Percentiles rank a stretch among this genome's conserved stretches.
Conservation (phyloP, 805 yeast genomes). For the Spathaspora arborariae region DNA sequence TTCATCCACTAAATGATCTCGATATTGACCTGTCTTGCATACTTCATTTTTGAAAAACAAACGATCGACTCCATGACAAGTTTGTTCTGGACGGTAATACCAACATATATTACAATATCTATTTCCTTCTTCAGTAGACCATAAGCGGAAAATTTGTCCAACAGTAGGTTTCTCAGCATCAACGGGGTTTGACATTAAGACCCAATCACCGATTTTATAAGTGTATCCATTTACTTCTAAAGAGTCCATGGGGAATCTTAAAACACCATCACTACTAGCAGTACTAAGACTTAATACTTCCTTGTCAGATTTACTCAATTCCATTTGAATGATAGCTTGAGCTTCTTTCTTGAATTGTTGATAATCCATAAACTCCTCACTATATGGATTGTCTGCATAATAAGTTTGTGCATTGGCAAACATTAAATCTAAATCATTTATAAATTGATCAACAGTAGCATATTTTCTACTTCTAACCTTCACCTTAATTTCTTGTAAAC, state of each 20-base stretch:
- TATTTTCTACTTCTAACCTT: conserved; percentile 85
- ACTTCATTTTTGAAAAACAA: conserved; percentile 92
- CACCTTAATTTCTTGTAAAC: conserved; percentile 70
- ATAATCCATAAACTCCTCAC: conserved; percentile 60
- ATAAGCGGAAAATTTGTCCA: conserved; percentile 88
- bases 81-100: conserved; percentile 97
- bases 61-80: conserved; percentile 89
- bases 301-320: conserved; percentile 76
- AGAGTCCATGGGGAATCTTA: conserved; percentile 78
- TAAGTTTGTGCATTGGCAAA: conserved; percentile 69
- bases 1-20: conserved; percentile 88
- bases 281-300: conserved; percentile 51
- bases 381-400: conserved; percentile 48
- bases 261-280: conserved; percentile 43
- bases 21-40: conserved; percentile 92
- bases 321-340: conserved; percentile 55
- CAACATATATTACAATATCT: conserved; percentile 93
- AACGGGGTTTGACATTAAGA: conserved; percentile 79
- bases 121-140: conserved; percentile 84
- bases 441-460: conserved; percentile 67
- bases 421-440: conserved; percentile 72
- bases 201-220: conserved; percentile 94
- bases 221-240: conserved; percentile 66
- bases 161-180: conserved; percentile 88
- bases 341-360: conserved; percentile 58